Conservation (phyloP, 768 basidiomycete genomes). For the Tulasnella sp. region DNA sequence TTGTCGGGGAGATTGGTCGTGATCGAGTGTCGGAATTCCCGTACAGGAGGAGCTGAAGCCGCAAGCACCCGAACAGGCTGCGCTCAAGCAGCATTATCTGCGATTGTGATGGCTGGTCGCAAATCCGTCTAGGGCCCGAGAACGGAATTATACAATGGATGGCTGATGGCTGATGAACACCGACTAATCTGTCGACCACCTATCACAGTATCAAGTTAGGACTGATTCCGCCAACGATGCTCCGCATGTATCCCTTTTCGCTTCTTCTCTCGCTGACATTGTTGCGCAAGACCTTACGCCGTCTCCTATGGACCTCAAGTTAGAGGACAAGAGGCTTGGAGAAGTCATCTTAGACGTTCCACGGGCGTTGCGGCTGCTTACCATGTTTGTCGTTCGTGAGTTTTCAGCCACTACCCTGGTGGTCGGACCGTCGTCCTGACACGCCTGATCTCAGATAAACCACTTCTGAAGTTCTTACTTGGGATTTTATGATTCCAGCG, state of each 20-base stretch:
- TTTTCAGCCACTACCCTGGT: neutral
- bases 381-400: conserved; percentile 40
- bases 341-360: neutral
- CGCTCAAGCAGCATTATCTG: neutral
- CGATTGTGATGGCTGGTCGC: neutral
- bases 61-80: too few relatives aligned
- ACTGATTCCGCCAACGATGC: conserved; percentile 4
- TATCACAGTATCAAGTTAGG: too few relatives aligned
- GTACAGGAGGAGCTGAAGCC: too few relatives aligned
- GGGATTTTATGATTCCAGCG: neutral
- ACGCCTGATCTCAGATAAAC: neutral
- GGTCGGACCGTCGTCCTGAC: neutral
- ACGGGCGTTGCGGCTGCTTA: conserved; percentile 50
- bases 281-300: conserved; percentile 8
- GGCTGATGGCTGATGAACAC: conserved; percentile 7
- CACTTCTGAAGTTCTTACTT: neutral
- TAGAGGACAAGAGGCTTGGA: neutral
- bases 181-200: conserved; percentile 24
- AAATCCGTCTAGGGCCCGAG: neutral
- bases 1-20: neutral
- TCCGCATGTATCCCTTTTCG: neutral
- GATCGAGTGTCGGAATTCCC: too few relatives aligned
- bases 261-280: neutral
- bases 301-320: conserved; percentile 2
- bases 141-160: conserved; percentile 13